These are phyloP conservation scores for Arabidopsis hybrid DNA, from an alignment of 441 rosid genomes.

Conservation along the genomic window DNA sequence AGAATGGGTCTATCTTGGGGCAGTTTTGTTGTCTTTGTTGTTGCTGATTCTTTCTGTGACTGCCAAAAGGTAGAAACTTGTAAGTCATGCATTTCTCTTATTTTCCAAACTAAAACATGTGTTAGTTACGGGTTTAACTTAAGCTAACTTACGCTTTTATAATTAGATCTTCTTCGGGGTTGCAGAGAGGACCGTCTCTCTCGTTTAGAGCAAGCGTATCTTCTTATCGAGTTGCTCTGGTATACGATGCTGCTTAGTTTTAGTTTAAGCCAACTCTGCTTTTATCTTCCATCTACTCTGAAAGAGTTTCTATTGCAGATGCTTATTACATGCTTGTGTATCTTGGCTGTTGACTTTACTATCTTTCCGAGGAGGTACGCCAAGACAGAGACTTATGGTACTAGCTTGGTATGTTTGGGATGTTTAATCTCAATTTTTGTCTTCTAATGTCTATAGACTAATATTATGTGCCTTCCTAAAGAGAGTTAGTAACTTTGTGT, in stretches of 20 bases:
- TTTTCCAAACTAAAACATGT: neutral
- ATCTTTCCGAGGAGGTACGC: constrained; percentile 90
- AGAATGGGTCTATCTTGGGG: constrained; percentile 61
- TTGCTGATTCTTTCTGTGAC: constrained; percentile 49
- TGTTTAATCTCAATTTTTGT: neutral
- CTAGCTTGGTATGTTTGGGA: constrained; percentile 67
- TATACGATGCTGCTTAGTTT: constrained; percentile 45
- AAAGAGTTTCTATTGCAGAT: constrained; percentile 59
- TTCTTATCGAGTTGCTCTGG: constrained; percentile 76
- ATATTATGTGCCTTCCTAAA: neutral
- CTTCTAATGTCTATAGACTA: neutral
- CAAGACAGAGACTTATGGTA: constrained; percentile 89
- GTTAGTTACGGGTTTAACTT: neutral
- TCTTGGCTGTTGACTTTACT: constrained; percentile 92
- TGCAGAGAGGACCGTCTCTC: constrained; percentile 47
- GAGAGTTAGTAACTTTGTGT: constrained; percentile 6
- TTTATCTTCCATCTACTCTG: constrained; percentile 36
- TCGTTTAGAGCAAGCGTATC: constrained; percentile 66
- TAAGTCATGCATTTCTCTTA: constrained; percentile 41
- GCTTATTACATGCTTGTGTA: constrained; percentile 82
- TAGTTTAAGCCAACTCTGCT: constrained; percentile 13
- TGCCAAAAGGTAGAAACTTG: constrained; percentile 78
- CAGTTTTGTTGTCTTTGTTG: constrained; percentile 48
- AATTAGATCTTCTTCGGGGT: constrained; percentile 45
- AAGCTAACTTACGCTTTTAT: neutral